Base-by-base conservation (phyloP, 495 filamentous ascomycete genomes). In the Penicillium longicatenatum region DNA sequence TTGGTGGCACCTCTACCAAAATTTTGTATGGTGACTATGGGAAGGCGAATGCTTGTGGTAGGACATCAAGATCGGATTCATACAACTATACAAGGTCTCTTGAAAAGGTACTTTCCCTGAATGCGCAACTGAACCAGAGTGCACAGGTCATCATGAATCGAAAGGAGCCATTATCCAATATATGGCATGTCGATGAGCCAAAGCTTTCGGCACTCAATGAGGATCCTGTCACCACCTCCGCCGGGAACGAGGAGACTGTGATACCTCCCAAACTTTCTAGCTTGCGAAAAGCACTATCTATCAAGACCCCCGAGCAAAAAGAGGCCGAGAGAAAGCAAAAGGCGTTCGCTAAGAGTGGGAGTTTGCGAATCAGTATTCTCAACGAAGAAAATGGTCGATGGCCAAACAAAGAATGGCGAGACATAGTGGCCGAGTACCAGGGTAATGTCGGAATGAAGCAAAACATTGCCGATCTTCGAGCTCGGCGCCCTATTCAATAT, bases 361-460 rank as follows among this genome's bases (percentile, higher is more conserved):
- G 43, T 12, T 51, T 79, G 24, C 67, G 71, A n/a, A 52, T 63
- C 24, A 59, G 58, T 3, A 80, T 80, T n/a, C 48, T 77, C 12
- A 22, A 52, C 26, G 77, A 80, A 58, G 77, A 80, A 54, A 51
- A 67, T 17, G 69, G 71, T 4, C 58, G 77, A 52, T 80, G 77
- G 77, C 74, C 70, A 56, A 70, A 76, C 45, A 29, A 60, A 22
- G 54, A 70, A 45, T 72, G 70, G 63, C 65, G 67, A 44, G 55
- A 64, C 10, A 66, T 80, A 21, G 76, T 79, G 24, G 30, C 58
- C 1, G 55, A 49, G 17, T 79, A 80, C 54, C 78, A 79, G 41
- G 72, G 74, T 6, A 68, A 70, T 29, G 60, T 78, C 14, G 75
- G 76, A 16, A 76, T 79, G 64, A 60, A 63, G 48, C 56, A 61